Evolutionary conservation across 225 moss, liverwort and hornwort genomes (phyloP).

Genomic region (Physcomitrium patens): DNA sequence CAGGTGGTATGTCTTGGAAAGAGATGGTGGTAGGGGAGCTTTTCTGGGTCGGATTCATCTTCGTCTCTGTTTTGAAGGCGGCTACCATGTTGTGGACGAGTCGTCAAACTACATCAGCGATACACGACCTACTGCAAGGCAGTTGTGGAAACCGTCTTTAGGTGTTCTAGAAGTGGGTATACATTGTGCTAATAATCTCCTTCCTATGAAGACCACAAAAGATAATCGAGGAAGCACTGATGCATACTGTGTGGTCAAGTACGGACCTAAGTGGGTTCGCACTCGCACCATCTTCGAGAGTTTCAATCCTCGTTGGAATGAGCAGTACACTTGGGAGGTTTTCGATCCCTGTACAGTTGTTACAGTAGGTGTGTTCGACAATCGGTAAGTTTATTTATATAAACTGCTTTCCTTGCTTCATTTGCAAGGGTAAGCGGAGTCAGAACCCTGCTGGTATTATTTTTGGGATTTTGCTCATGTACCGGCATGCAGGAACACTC

Average conservation of each 20-base stretch:
- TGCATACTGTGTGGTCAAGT: constrained; percentile 86
- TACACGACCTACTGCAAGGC: constrained; percentile 78
- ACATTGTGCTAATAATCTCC: constrained; percentile 71
- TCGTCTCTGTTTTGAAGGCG: constrained; percentile 85
- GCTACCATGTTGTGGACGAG: constrained; percentile 95
- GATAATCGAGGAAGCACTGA: constrained; percentile 68
- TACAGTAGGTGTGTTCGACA: constrained; percentile 91
- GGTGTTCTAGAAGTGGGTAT: constrained; percentile 87
- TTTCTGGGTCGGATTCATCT: constrained; percentile 80
- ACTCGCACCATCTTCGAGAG: constrained; percentile 84
- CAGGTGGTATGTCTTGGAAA: constrained; percentile 79
- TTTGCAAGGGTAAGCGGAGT: no score
- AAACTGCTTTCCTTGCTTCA: no score
- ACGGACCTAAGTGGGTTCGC: constrained; percentile 88
- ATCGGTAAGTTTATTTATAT: constrained; percentile 48
- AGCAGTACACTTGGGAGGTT: constrained; percentile 97
- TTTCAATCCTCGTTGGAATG: constrained; percentile 92
- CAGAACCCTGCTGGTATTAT: neutral
- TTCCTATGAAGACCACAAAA: constrained; percentile 74
- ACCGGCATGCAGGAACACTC: constrained; percentile 62
- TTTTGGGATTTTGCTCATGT: neutral
- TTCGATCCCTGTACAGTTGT: constrained; percentile 95
- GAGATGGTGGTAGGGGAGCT: constrained; percentile 52
- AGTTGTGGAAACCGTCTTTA: constrained; percentile 74
- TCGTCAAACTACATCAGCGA: constrained; percentile 80